Base-by-base conservation (phyloP, 371 early-diverging fungal genomes). In the Mucor sp. region DNA sequence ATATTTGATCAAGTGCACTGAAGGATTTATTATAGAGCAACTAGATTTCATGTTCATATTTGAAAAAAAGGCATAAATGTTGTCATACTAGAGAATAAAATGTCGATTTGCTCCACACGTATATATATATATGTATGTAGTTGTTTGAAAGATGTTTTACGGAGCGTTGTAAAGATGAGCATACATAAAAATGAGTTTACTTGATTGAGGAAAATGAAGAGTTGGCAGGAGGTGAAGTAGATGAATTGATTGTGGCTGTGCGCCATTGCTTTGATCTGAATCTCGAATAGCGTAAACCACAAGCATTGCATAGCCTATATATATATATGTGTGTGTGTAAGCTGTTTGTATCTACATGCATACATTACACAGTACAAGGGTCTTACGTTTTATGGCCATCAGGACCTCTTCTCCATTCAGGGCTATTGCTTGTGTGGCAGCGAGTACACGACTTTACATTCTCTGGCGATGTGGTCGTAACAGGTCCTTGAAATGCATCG, bases 371-470 rank as follows among this genome's bases (percentile, higher is more conserved):
- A n/a, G n/a, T n/a, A n/a, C n/a, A n/a, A n/a, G n/a, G n/a, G 47
- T 25, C 37, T 58, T 83, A 88, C 87, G 90, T 90, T 70, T 92
- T 92, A 73, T 91, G 89, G n/a, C 93, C 93, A 33, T 86, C 87
- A 25, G 91, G 93, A 11, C 93, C 93, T 53, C 89, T 82, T 50
- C 93, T 83, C 93, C 93, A 92, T 69, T 92, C 93, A 30, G 92
- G 93, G 41, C 91, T 91, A 33, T 82, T 79, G 35, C 77, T 87
- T 6, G 91, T 91, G 32, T 84, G 84, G 71, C 93, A 92, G 65
- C 87, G 85, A 61, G 85, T 85, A 57, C 92, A 92, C 5, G 76
- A 64, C 63, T 89, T 90, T 9, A 48, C 50, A 11, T 14, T 25
- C 11, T 62, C 48, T 41, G 19, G 41, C 15, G 6, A 15, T 27